These are phyloP conservation scores for Colletotrichum scovillei DNA, from an alignment of 2,329 filamentous ascomycete species.

Conservation along the genomic window DNA sequence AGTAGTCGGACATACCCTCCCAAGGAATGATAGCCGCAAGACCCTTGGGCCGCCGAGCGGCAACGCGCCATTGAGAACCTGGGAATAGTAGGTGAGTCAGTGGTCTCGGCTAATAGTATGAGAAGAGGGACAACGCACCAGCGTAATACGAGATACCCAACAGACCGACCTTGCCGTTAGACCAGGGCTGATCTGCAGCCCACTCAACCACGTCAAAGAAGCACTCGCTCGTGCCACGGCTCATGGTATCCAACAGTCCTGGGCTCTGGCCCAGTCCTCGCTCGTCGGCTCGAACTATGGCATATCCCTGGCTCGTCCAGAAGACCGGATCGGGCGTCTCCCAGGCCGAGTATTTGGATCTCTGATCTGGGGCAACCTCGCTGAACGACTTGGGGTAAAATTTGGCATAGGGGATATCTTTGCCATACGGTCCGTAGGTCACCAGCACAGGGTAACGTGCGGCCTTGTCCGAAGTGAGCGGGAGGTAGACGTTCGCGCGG, in stretches of 20 bases:
- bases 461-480: slow-evolving; percentile 39
- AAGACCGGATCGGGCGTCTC: slow-evolving; percentile 68
- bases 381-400: slow-evolving; percentile 54
- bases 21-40: slow-evolving; percentile 60
- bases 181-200: slow-evolving; percentile 59
- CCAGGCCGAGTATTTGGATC: slow-evolving; percentile 66
- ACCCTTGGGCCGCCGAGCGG: slow-evolving; percentile 57
- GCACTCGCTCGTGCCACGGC: slow-evolving; percentile 56
- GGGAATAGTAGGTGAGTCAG: slow-evolving; percentile 33
- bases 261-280: slow-evolving; percentile 59
- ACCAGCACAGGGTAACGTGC: slow-evolving; percentile 67
- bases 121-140: slow-evolving; percentile 5
- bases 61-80: slow-evolving; percentile 60
- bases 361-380: slow-evolving; percentile 65
- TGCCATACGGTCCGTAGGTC: slow-evolving; percentile 80
- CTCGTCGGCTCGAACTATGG: slow-evolving; percentile 65
- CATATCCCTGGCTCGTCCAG: slow-evolving; percentile 67
- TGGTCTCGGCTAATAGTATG: neutral
- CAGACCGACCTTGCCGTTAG: slow-evolving; percentile 59
- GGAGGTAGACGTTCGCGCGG: slow-evolving; percentile 52
- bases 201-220: slow-evolving; percentile 64
- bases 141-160: slow-evolving; percentile 62
- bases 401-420: slow-evolving; percentile 74
- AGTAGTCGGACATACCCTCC: slow-evolving; percentile 67
- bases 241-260: slow-evolving; percentile 61